Base-by-base conservation (phyloP, 257 asterid genomes). In the Apocynum venetum region DNA sequence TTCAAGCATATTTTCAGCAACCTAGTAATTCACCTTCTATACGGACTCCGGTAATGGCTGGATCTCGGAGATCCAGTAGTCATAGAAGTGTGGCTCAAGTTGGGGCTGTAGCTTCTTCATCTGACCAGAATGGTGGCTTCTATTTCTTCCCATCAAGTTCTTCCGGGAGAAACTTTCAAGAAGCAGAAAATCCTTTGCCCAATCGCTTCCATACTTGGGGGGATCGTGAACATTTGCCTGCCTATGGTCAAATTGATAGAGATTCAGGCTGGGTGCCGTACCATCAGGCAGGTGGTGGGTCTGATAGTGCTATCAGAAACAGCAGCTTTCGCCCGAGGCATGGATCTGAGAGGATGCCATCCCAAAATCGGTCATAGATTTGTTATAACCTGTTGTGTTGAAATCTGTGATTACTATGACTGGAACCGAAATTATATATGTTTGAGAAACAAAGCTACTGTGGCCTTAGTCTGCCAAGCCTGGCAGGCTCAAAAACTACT, bases 291-390 rank as follows among this genome's bases (percentile, higher is more conserved):
- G 83, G 81, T 73, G 77, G 82, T 75, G 87, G 85, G 52, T 80
- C 92, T 5, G 90, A 84, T 6, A 8, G 13, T 43, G 59, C 75
- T 57, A 79, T 79, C 80, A 80, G 96, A 71, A 65, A 87, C 12
- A 80, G 80, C 76, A 86, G 86, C 81, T 83, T 82, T 76, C 87
- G 91, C 41, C 96, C 81, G 78, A 86, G 97, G 86, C 93, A 89
- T 71, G 97, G 97, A 80, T 80, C 94, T 14, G 95, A 87, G 76
- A 89, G 97, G 87, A 83, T 83, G 92, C 93, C 93, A 63, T 88
- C 92, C 31, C 96, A 90, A 79, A 86, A 88, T 75, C 90, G 92
- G 86, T 84, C 83, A 82, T 89, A 86, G 84, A 78, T 59, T 79
- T 69, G 49, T 76, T 68, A 25, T 69, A 57, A 78, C 76, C 41